A percentile compares a stretch with the other conserved stretches of the same genome.
phyloP scores from a whole-genome alignment of 257 asterid genomes.

The Solanum lycopersicoides region DNA sequence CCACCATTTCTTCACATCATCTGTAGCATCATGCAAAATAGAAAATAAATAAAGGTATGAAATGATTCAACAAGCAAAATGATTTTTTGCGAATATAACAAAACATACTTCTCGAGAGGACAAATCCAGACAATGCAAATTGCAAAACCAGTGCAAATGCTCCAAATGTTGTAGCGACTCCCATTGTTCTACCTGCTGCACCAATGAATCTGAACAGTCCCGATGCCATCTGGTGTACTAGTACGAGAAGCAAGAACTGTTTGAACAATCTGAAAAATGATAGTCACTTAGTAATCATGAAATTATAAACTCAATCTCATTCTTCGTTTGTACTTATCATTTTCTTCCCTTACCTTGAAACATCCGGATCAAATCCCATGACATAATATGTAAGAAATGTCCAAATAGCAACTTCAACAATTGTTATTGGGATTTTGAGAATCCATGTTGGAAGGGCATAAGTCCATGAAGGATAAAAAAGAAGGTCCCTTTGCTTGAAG shows the following conservation, averaged over 20 bases:
- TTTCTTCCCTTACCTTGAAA: conserved; percentile 26
- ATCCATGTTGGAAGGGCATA: conserved; percentile 58
- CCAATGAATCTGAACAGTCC: conserved; percentile 46
- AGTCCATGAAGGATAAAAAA: conserved; percentile 63
- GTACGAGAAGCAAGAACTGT: conserved; percentile 38
- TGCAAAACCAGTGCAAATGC: conserved; percentile 33
- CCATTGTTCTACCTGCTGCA: conserved; percentile 46
- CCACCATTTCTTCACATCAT: conserved; percentile 63
- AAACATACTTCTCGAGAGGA: conserved; percentile 50
- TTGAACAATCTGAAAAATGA: conserved; percentile 38
- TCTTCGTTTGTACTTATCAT: neutral
- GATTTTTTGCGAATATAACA: neutral
- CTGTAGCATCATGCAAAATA: conserved; percentile 12
- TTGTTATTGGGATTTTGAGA: conserved; percentile 41
- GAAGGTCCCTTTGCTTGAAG: conserved; percentile 64
- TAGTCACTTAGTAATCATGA: neutral
- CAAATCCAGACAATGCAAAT: conserved; percentile 50
- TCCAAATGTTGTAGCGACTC: conserved; percentile 62
- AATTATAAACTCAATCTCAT: neutral
- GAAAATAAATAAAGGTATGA: neutral
- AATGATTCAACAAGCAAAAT: neutral
- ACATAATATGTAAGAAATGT: conserved; percentile 43
- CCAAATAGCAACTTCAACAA: conserved; percentile 42
- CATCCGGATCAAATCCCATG: conserved; percentile 54
- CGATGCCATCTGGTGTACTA: conserved; percentile 35